Evolutionary conservation across 805 yeast species (phyloP), one percentile per base, ranked within the genome.

Genomic region (Hanseniaspora hatyaiensis): DNA sequence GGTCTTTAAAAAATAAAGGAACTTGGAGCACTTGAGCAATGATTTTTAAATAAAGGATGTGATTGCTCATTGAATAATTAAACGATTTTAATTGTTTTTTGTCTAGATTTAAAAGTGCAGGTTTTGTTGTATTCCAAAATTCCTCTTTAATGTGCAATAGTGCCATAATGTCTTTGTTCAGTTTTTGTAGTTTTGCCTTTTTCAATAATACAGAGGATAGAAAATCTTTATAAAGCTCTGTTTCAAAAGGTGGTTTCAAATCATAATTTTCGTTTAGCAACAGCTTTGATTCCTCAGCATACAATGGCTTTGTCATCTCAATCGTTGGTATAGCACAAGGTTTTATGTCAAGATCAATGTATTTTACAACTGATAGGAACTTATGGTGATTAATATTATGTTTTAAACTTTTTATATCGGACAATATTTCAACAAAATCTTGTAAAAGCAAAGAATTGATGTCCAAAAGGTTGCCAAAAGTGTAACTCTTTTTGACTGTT

Each of bases 1-100:
- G 49, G 18, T 31, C 23, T 19, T 45, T 45, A 32, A 30, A 45
- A 11, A 30, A 45, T 24, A 45, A 31, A 4, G 49, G 49, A 9
- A 45, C 6, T 11, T 44, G 29, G 9, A 45, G 19, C 6, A 45
- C 18, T 32, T 37, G 33, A 8, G 40, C 33, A 12, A 45, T 45
- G 12, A 45, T 37, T 31, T 45, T 40, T 3, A 45, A 12, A 23
- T 37, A 45, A 19, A 45, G 20, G 3, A 45, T 16, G 9, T 28
- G 12, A 19, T 31, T 37, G 2, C 38, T 34, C 22, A 45, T 18
- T 18, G 23, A 23, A 28, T 19, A 31, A 19, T 45, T 45, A 8
- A 45, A 45, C 18, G 16, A 20, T 22, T 22, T 37, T 8, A 37
- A 16, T 5, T 37, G 16, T 16, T 37, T 28, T n/a, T 37, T 22